Conservation (phyloP, 2,329 filamentous ascomycete genomes). For the Neocucurbitaria cava region DNA sequence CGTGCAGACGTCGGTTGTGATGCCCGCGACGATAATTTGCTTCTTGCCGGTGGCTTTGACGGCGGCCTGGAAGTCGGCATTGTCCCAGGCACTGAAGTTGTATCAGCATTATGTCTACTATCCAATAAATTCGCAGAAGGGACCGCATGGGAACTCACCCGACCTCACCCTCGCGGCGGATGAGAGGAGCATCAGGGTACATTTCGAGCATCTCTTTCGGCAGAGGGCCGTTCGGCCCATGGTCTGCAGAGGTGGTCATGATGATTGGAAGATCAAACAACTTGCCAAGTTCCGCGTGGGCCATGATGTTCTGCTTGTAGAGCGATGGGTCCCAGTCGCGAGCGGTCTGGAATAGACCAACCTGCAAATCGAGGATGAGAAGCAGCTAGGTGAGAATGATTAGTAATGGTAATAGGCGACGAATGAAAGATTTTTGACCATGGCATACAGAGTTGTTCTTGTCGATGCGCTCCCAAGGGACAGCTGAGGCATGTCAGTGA, state of each 20-base stretch:
- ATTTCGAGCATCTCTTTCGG: conserved; percentile 72
- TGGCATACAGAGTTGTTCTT: conserved; percentile 49
- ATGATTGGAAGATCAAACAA: conserved; percentile 73
- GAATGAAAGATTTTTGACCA: neutral
- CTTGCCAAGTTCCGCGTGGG: conserved; percentile 70
- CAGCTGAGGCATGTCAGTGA: conserved; percentile 37
- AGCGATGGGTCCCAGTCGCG: conserved; percentile 71
- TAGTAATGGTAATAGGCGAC: neutral
- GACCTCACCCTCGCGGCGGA: conserved; percentile 74
- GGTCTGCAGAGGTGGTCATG: conserved; percentile 73
- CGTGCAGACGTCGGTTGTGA: conserved; percentile 78
- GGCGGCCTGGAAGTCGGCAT: conserved; percentile 70
- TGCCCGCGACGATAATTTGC: conserved; percentile 75
- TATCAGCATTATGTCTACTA: conserved; percentile 9
- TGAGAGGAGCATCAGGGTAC: conserved; percentile 71
- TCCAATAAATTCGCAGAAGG: neutral
- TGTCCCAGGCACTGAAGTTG: conserved; percentile 70
- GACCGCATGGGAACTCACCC: conserved; percentile 49
- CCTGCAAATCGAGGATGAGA: conserved; percentile 66
- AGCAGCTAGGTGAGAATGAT: conserved; percentile 52
- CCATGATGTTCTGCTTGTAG: conserved; percentile 72
- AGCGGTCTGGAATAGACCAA: conserved; percentile 65
- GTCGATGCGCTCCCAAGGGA: conserved; percentile 51
- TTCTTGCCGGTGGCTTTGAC: conserved; percentile 69
- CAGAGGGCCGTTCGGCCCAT: conserved; percentile 73